Percentiles rank a stretch among this genome's conserved stretches.
Evolutionary conservation across 2,329 filamentous ascomycete genomes (phyloP).

Genomic region (Knoxdaviesia capensis): DNA sequence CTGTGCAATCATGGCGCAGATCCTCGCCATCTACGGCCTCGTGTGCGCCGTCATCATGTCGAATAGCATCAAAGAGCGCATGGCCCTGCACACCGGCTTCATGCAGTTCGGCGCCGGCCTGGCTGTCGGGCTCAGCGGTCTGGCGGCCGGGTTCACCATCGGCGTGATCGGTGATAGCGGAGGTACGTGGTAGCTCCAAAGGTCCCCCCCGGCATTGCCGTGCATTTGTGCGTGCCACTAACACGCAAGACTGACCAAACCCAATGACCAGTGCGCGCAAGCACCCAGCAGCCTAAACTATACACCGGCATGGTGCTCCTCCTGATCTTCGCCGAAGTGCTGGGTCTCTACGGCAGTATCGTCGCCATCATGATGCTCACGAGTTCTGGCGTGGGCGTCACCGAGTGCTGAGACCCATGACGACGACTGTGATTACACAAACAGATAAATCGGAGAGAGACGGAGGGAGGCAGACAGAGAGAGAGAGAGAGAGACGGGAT

Average conservation of each 20-base stretch:
- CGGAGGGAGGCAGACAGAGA: too few species aligned
- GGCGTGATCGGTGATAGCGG: slow-evolving; percentile 25
- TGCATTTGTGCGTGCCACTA: too few species aligned
- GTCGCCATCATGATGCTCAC: slow-evolving; percentile 28
- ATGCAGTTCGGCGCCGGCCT: slow-evolving; percentile 22
- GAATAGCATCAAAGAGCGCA: slow-evolving; percentile 17
- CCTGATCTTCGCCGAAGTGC: slow-evolving; percentile 24
- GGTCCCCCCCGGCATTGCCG: neutral
- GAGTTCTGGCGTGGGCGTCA: slow-evolving; percentile 17
- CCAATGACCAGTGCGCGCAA: slow-evolving; percentile 17
- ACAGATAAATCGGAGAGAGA: too few species aligned
- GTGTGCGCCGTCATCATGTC: slow-evolving; percentile 24
- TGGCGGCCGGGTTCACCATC: slow-evolving; percentile 24
- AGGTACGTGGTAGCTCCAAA: slow-evolving; percentile 10
- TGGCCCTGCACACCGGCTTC: slow-evolving; percentile 21
- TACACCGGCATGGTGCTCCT: slow-evolving; percentile 27
- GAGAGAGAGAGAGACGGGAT: neutral
- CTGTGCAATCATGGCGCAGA: slow-evolving; percentile 25
- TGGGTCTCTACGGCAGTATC: slow-evolving; percentile 24
- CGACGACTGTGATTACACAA: neutral
- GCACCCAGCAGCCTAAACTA: slow-evolving; percentile 23
- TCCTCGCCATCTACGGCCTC: slow-evolving; percentile 25
- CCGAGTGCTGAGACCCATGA: slow-evolving; percentile 15
- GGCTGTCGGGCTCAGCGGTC: slow-evolving; percentile 21
- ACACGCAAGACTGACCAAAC: too few species aligned